Evolutionary conservation across 768 basidiomycete species (phyloP), one percentile per base, ranked within the genome.

Genomic region (Lentinula sp.): DNA sequence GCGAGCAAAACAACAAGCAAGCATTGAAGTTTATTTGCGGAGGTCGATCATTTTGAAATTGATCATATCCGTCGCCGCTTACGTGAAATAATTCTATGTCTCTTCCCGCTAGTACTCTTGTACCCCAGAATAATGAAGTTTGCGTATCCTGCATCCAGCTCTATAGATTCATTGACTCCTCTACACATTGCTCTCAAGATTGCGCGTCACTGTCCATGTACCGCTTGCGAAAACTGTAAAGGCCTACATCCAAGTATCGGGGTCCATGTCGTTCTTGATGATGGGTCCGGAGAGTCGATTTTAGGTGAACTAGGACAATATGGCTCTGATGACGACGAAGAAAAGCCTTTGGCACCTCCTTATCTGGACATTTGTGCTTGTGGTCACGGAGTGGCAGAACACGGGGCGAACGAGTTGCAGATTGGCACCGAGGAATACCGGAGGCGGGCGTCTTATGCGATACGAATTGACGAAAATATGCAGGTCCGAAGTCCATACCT

Each of bases 401-500:
- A 92, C 66, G 85, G 87, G n/a, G 87, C 89, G 35, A 79, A 87
- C 67, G 79, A 82, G 64, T 67, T 73, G 10, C 72, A 73, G 53
- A 71, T 90, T 36, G 85, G 84, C 61, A 77, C 76, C 54, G 79
- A 81, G 51, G 88, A 93, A 72, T 87, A 88, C 71, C 71, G 75
- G n/a, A 81, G 94, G 43, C 81, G 90, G 70, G 84, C 80, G 46
- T 86, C 85, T 60, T 83, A 91, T 10, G 93, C 91, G 3, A 82
- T 87, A 56, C 83, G 89, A 61, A 80, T 95, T 57, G 94, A 95
- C 68, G 91, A 93, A 71, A 70, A 90, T 59, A 74, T 95, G 51
- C 83, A 93, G 82, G 93, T 91, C 64, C 64, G 86, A 9, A 23
- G n/a, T 6, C 36, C 6, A 32, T 23, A 28, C 20, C 13, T 8